These are phyloP conservation scores for Pulicaria dysenterica DNA, from an alignment of 129 eudicot genomes.

Conservation along the genomic window DNA sequence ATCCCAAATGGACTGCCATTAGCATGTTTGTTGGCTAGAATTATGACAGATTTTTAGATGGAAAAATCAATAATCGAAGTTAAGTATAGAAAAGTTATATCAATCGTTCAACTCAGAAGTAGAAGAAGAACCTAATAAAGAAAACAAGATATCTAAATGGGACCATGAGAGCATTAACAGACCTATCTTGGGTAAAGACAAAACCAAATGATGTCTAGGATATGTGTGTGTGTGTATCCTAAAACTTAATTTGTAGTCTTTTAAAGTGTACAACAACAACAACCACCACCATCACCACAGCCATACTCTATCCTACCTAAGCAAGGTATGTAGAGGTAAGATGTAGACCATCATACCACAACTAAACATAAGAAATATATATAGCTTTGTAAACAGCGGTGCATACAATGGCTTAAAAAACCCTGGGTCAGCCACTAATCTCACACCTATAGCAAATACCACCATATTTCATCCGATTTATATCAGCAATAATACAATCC, in stretches of 20 bases:
- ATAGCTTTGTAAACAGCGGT: neutral
- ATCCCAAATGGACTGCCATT: neutral
- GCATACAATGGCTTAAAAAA: neutral
- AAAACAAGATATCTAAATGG: neutral
- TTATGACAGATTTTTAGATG: neutral
- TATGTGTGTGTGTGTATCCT: neutral
- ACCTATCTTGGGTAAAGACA: neutral
- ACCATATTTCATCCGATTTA: neutral
- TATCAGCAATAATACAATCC: neutral
- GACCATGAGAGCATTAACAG: neutral
- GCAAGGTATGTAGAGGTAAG: too few relatives aligned
- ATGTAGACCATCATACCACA: too few relatives aligned
- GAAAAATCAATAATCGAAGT: neutral
- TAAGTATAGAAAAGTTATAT: neutral
- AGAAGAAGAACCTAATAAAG: neutral
- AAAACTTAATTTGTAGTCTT: neutral
- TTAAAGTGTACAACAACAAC: too few relatives aligned
- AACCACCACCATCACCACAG: too few relatives aligned
- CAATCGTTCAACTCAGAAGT: neutral
- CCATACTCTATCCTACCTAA: too few relatives aligned
- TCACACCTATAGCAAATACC: neutral
- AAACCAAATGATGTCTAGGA: too few relatives aligned
- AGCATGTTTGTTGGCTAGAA: conserved; percentile 12
- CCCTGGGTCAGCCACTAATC: neutral
- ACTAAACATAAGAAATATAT: too few relatives aligned